Conservation (phyloP, 2,329 filamentous ascomycete genomes). For the Beauveria asiatica region DNA sequence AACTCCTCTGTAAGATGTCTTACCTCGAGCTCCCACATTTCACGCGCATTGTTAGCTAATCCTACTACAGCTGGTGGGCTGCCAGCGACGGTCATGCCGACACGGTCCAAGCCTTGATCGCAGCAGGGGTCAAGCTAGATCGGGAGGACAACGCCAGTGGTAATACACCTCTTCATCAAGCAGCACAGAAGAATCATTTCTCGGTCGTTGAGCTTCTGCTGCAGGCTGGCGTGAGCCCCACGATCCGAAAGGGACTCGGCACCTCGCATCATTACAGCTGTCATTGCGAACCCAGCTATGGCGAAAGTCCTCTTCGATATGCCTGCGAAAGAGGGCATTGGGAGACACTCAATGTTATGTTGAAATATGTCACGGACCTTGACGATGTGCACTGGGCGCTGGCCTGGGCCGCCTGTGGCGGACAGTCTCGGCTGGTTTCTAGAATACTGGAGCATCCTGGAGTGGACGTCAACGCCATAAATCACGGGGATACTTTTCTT, state of each 20-base stretch:
- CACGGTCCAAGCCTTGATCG: not conserved
- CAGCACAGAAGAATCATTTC: not conserved
- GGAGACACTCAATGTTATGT: not conserved
- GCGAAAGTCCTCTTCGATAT: not conserved
- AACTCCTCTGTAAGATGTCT: conserved; percentile 18
- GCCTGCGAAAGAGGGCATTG: not conserved
- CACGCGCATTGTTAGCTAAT: not conserved
- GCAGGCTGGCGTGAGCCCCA: conserved; percentile 3
- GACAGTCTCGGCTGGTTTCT: not conserved
- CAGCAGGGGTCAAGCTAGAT: not conserved
- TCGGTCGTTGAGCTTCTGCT: conserved; percentile 15
- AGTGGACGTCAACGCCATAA: not conserved
- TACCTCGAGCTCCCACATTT: not conserved
- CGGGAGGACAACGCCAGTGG: not conserved
- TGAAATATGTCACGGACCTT: not conserved
- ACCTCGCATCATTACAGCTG: too few species aligned
- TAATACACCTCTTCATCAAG: not conserved
- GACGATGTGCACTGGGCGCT: not conserved
- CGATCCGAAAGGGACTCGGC: not conserved
- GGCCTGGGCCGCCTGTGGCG: not conserved
- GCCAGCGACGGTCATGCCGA: conserved; percentile 16
- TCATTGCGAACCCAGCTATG: not conserved
- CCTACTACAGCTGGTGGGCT: conserved; percentile 17
- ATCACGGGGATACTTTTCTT: not conserved
- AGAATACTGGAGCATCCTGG: not conserved